Conservation (phyloP, 148 eudicot genomes). For the Vaccinium macrocarpon region DNA sequence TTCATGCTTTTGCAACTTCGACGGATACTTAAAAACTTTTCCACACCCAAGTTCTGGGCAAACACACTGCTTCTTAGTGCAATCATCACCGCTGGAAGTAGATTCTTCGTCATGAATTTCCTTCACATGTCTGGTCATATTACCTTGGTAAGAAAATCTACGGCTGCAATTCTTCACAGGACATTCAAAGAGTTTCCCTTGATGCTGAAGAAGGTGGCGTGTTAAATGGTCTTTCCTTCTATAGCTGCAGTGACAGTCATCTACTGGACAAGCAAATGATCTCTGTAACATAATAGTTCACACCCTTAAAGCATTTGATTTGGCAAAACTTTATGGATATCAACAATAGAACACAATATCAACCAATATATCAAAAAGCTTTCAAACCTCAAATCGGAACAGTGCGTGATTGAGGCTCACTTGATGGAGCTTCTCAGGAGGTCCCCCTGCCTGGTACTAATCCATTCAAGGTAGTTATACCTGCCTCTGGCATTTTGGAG, state of each 20-base stretch:
- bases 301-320: background rate
- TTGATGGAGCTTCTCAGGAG: conserved; percentile 99
- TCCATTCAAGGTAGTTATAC: conserved; percentile 69
- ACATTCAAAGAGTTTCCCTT: conserved; percentile 78
- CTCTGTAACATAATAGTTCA: conserved; percentile 48
- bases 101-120: conserved; percentile 52
- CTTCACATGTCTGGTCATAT: conserved; percentile 65
- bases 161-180: conserved; percentile 46
- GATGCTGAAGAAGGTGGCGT: conserved; percentile 71
- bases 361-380: background rate
- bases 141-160: conserved; percentile 56
- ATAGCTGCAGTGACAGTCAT: conserved; percentile 68
- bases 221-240: conserved; percentile 87
- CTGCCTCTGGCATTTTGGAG: conserved; percentile 99
- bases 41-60: conserved; percentile 84
- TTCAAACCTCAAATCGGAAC: conserved; percentile 38
- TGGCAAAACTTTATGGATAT: background rate
- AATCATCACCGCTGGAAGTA: conserved; percentile 16
- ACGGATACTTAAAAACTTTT: conserved; percentile 68
- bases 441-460: conserved; percentile 99
- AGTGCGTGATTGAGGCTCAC: conserved; percentile 73
- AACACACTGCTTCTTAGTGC: conserved; percentile 33
- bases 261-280: conserved; percentile 67
- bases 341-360: background rate
- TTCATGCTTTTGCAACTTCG: conserved; percentile 60